phyloP scores from a whole-genome alignment of 108 stramenopile species.

The Stephanodiscus minutulus region DNA sequence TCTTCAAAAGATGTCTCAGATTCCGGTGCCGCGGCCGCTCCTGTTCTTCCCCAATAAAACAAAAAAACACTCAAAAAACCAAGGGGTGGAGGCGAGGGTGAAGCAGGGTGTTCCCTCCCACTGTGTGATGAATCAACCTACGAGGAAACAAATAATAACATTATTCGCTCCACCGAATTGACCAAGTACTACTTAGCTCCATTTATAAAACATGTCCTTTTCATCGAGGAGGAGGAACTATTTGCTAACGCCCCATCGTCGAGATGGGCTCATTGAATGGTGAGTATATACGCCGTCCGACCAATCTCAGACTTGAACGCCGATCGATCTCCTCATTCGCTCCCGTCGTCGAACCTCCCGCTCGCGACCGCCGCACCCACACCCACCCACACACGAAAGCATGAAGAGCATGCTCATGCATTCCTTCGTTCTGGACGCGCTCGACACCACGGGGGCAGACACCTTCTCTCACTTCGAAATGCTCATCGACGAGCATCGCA shows the following conservation, averaged over 20 bases:
- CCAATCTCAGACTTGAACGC: too few relatives aligned
- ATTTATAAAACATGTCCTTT: conserved; percentile 70
- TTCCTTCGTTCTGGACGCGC: conserved; percentile 84
- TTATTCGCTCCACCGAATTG: not conserved
- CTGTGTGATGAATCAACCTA: too few relatives aligned
- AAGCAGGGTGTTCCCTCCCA: too few relatives aligned
- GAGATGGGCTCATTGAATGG: conserved; percentile 93
- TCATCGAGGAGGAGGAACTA: conserved; percentile 89
- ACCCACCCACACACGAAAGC: conserved; percentile 33
- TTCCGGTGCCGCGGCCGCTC: too few relatives aligned
- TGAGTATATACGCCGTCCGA: too few relatives aligned
- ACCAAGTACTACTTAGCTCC: not conserved
- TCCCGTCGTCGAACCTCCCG: not conserved
- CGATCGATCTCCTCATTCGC: not conserved
- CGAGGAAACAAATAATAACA: too few relatives aligned
- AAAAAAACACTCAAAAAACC: too few relatives aligned
- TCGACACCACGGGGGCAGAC: conserved; percentile 82
- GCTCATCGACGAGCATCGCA: conserved; percentile 87
- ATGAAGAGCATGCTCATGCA: conserved; percentile 94
- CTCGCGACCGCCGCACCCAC: not conserved
- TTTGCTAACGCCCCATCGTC: conserved; percentile 83
- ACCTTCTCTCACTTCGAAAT: conserved; percentile 90
- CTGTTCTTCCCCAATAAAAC: too few relatives aligned
- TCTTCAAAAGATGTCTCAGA: too few relatives aligned
- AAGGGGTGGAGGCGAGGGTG: too few relatives aligned